phyloP scores from a whole-genome alignment of 1,284 basidiomycete genomes.

The Athelia sp. region DNA sequence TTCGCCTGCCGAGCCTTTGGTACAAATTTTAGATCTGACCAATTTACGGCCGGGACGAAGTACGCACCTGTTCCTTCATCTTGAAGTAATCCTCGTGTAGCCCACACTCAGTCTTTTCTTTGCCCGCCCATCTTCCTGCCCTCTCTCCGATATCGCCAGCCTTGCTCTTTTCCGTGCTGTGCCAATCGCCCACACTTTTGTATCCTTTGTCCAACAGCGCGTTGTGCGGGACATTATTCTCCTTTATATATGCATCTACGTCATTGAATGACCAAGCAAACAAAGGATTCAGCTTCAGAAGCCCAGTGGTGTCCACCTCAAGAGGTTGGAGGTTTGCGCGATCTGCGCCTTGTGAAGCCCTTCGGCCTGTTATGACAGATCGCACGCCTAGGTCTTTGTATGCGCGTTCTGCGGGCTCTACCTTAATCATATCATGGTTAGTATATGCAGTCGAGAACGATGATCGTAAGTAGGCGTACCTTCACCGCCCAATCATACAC shows the following conservation, averaged over 20 bases:
- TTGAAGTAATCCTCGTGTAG: constrained; percentile 85
- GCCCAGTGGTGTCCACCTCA: constrained; percentile 88
- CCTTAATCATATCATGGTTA: constrained; percentile 39
- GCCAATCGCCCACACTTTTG: constrained; percentile 95
- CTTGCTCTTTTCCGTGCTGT: constrained; percentile 75
- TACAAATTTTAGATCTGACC: no score
- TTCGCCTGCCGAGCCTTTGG: no score
- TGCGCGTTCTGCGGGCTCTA: constrained; percentile 89
- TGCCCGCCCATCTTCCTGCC: constrained; percentile 89
- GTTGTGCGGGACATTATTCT: constrained; percentile 87
- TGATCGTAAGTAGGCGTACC: constrained; percentile 34
- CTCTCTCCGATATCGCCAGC: constrained; percentile 71
- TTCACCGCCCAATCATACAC: constrained; percentile 94
- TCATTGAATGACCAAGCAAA: constrained; percentile 86
- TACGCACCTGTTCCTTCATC: constrained; percentile 49
- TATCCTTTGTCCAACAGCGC: constrained; percentile 88
- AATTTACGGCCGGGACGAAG: not conserved
- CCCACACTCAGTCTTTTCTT: constrained; percentile 93
- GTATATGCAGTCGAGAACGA: not conserved
- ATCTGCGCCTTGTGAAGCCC: constrained; percentile 89
- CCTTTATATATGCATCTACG: constrained; percentile 84
- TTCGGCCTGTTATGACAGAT: constrained; percentile 91
- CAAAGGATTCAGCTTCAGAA: constrained; percentile 94
- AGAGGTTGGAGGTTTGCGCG: constrained; percentile 81
- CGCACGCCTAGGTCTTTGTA: constrained; percentile 81